phyloP scores from a whole-genome alignment of 495 filamentous ascomycete genomes.

The Melanomma pulvis-pyrius region DNA sequence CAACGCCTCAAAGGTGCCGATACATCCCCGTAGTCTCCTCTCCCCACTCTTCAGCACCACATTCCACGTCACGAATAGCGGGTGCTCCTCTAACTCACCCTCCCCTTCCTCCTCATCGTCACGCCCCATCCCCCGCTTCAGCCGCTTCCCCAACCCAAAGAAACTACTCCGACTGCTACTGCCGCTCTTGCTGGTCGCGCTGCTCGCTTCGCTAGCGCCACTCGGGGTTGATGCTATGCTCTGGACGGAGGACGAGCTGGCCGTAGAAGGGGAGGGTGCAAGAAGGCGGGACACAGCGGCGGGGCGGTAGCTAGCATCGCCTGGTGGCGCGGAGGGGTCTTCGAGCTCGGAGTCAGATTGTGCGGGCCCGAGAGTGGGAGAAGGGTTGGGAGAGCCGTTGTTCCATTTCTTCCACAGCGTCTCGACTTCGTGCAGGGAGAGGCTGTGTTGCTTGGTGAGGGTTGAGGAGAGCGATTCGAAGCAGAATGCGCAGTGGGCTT shows the following conservation, averaged over 20 bases:
- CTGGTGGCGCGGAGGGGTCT: background rate
- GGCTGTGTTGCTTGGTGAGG: constrained; percentile 61
- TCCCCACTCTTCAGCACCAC: constrained; percentile 59
- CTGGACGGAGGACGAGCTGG: constrained; percentile 51
- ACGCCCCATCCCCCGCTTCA: constrained; percentile 14
- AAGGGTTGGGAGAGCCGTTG: constrained; percentile 40
- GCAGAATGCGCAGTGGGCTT: constrained; percentile 84
- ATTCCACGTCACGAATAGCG: constrained; percentile 97
- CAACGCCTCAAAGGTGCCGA: constrained; percentile 89
- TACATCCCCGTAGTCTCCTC: constrained; percentile 84
- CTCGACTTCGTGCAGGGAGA: constrained; percentile 67
- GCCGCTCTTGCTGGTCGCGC: constrained; percentile 51
- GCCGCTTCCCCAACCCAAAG: constrained; percentile 46
- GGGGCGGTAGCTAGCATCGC: constrained; percentile 19
- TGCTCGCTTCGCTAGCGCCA: constrained; percentile 39
- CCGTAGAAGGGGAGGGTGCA: constrained; percentile 43
- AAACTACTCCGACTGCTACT: constrained; percentile 50
- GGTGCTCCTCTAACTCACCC: constrained; percentile 47
- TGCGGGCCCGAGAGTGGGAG: constrained; percentile 29
- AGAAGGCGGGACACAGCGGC: constrained; percentile 44
- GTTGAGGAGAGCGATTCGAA: constrained; percentile 79
- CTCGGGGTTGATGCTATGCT: constrained; percentile 50
- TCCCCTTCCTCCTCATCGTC: constrained; percentile 31
- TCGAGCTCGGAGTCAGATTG: constrained; percentile 22
- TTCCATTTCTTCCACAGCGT: constrained; percentile 66